Conservation (phyloP, 2,329 filamentous ascomycete species). For the Blastomyces silverae region DNA sequence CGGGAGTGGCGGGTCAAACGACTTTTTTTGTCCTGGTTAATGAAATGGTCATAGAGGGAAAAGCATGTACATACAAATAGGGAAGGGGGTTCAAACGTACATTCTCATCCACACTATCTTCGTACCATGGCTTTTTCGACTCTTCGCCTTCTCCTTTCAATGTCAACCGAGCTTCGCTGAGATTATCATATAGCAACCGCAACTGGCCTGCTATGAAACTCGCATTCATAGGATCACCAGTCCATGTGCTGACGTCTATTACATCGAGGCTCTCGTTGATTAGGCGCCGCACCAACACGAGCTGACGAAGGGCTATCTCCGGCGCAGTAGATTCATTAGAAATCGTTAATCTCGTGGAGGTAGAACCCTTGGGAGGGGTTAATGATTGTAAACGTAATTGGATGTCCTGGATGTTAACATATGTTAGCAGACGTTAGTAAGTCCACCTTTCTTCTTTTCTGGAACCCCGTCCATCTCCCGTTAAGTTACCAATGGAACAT, state of each 20-base stretch:
- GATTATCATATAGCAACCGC: constrained; percentile 53
- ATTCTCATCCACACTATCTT: constrained; percentile 51
- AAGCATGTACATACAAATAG: neutral
- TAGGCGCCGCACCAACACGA: constrained; percentile 65
- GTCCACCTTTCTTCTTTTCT: neutral
- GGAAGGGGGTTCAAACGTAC: constrained; percentile 37
- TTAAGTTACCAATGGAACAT: neutral
- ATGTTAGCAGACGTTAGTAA: constrained; percentile 4
- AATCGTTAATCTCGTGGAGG: constrained; percentile 47
- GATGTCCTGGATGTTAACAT: constrained; percentile 51
- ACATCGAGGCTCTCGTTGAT: constrained; percentile 80
- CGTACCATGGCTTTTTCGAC: constrained; percentile 50
- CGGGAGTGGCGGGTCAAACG: constrained; percentile 57
- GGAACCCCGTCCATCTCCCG: neutral
- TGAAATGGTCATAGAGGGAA: neutral
- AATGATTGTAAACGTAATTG: constrained; percentile 60
- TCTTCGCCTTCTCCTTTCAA: constrained; percentile 51
- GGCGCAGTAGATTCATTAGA: constrained; percentile 50
- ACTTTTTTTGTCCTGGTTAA: constrained; percentile 9
- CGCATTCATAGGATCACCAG: constrained; percentile 56
- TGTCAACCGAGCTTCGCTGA: constrained; percentile 53
- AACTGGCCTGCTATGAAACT: constrained; percentile 54
- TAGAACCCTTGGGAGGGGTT: constrained; percentile 47
- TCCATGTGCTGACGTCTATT: constrained; percentile 68
- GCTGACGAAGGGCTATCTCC: constrained; percentile 58